Evolutionary conservation across 345 rosid species (phyloP), one percentile per base, ranked within the genome.

Genomic region (Citrus unshiu): DNA sequence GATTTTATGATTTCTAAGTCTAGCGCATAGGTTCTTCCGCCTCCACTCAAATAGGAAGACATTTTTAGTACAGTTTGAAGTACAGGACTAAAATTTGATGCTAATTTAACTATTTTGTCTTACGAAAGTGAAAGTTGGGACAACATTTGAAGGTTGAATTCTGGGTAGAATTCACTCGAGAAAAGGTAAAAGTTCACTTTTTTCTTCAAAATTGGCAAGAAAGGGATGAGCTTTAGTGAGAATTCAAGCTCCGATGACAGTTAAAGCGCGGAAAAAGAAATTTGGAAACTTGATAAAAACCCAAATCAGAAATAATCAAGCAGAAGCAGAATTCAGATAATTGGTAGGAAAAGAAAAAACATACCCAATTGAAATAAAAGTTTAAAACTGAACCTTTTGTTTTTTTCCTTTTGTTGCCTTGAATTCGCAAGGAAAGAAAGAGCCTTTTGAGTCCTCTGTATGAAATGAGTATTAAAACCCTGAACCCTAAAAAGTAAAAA

Each of bases 21-120:
- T 63, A 95, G 84, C 13, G 87, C 91, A 68, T 90, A 93, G 39
- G 92, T 80, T 78, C 90, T 86, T 35, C 95, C 91, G 7, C 95
- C 94, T 10, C 93, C 89, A 73, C 91, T 93, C 77, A 93, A 54
- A 78, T 89, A 93, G 9, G 99, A 90, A 80, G 97, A 86, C 99
- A 95, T 93, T 51, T 61, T 81, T 68, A 37, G 4, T 19, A 30
- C 13, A 3, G 19, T n/a, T 12, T 5, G 12, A 25, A 43, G 37
- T 4, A 54, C 39, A 22, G 19, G 12, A 22, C 68, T 59, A 1
- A 21, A 24, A 58, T 64, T 57, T 25, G 21, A 62, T 16, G 24
- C 8, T 72, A 56, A 70, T 76, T 37, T 46, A 32, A 72, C n/a
- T 57, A 60, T 68, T 40, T 29, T 24, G 22, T 13, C 10, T 9